Percentiles rank a stretch among this genome's conserved stretches.
Evolutionary conservation across 2,329 filamentous ascomycete species (phyloP).

Genomic region (Exophiala dermatitidis): DNA sequence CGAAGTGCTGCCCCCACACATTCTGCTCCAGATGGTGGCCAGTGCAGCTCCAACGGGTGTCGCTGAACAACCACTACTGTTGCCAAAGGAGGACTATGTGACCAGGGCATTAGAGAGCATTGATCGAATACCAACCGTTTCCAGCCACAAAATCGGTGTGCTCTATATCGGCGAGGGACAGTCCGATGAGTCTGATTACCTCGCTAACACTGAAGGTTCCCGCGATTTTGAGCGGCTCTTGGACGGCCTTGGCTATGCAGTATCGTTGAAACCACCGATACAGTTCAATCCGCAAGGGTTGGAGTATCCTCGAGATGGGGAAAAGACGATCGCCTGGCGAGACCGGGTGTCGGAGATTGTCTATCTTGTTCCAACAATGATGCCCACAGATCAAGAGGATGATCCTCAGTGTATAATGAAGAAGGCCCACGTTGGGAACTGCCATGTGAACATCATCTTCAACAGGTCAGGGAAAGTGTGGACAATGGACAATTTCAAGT

Average conservation of each 20-base stretch:
- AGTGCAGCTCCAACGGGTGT: conserved; percentile 40
- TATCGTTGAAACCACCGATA: conserved; percentile 65
- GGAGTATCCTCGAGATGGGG: conserved; percentile 74
- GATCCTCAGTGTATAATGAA: conserved; percentile 74
- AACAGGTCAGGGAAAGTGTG: conserved; percentile 92
- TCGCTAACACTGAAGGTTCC: conserved; percentile 79
- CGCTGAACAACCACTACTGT: conserved; percentile 61
- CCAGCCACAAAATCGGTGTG: conserved; percentile 91
- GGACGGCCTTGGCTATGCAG: conserved; percentile 71
- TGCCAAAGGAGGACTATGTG: conserved; percentile 64
- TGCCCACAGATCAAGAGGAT: conserved; percentile 76
- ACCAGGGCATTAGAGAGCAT: conserved; percentile 71
- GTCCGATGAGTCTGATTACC: conserved; percentile 71
- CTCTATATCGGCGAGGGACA: conserved; percentile 89
- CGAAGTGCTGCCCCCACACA: conserved; percentile 41
- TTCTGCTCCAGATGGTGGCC: conserved; percentile 40
- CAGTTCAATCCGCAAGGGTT: conserved; percentile 90
- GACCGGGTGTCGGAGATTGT: conserved; percentile 92
- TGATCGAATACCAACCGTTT: conserved; percentile 80
- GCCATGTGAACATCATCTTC: conserved; percentile 96
- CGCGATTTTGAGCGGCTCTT: conserved; percentile 83
- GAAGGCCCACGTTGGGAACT: conserved; percentile 93
- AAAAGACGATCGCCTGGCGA: conserved; percentile 87
- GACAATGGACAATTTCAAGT: conserved; percentile 83
- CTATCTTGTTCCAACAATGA: conserved; percentile 93